Evolutionary conservation across 352 stramenopile genomes (phyloP), one percentile per base, ranked within the genome.

Genomic region (Thalassiosira mediterranea): DNA sequence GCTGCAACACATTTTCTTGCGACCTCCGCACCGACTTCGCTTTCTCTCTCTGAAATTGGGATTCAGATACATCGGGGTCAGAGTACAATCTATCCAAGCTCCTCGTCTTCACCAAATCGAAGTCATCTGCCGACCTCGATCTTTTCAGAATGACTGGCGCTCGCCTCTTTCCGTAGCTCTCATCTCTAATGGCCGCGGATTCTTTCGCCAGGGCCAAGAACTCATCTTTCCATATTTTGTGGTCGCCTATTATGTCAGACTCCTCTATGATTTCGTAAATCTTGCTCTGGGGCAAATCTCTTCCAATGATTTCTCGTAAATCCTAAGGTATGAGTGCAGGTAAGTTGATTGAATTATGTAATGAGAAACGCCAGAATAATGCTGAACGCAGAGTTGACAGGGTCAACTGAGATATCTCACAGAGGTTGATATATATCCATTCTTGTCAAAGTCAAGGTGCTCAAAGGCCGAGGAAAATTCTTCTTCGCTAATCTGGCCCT

Each of bases 391-490:
- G 76, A 59, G 56, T 4, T 4, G 8, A 67, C 26, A 15, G 5
- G 31, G n/a, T 26, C 23, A 10, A 53, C 21, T 17, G 25, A n/a
- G 15, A 37, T 29, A 60, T 13, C 53, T 51, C 37, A 75, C 65
- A 47, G 34, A 26, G 23, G 48, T 59, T 32, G 46, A 62, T 47
- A 97, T 89, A n/a, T 88, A 94, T 1, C 94, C 94, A 28, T 89
- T 95, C 47, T 95, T 94, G 80, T 97, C 93, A 44, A 84, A 87
- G 71, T 98, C 95, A 17, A 98, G 77, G 54, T 95, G 84, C 34
- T 94, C 84, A 57, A 97, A 97, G 0, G 93, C 93, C 42, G 95
- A 90, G 48, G 92, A 93, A 80, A 96, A 94, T 2, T 88, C 94
- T 61, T 94, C 93, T 64, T 96, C 88, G 1, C 71, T 60, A 11